A percentile compares a stretch with the other conserved stretches of the same genome.
Conservation (phyloP, 1,284 basidiomycete species). For the Moesziomyces aphidis region DNA sequence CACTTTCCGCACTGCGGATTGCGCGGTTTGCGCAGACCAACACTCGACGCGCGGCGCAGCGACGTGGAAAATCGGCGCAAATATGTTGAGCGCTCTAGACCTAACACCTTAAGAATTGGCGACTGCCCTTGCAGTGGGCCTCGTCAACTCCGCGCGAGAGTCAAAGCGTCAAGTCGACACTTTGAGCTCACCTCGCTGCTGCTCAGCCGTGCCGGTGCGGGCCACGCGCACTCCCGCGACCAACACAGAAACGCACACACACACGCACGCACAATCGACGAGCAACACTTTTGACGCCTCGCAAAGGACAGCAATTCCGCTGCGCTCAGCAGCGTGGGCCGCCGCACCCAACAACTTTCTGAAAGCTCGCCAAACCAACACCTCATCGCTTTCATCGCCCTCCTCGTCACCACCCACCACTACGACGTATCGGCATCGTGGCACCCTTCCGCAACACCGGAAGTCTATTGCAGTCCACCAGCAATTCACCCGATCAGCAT, state of each 20-base stretch:
- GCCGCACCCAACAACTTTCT: neutral
- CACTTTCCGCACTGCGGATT: neutral
- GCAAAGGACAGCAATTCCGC: neutral
- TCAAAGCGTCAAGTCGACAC: neutral
- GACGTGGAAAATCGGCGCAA: too few relatives aligned
- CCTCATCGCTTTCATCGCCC: neutral
- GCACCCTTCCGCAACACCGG: too few relatives aligned
- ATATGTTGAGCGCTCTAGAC: too few relatives aligned
- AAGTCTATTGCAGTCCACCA: neutral
- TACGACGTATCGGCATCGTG: neutral
- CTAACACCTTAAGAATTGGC: too few relatives aligned
- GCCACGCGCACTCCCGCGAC: slow-evolving; percentile 5
- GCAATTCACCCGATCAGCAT: neutral
- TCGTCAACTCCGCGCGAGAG: neutral
- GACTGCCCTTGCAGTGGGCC: neutral
- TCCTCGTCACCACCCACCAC: neutral
- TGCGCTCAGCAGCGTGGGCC: neutral
- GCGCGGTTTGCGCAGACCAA: neutral
- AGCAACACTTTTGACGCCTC: neutral
- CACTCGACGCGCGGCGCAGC: neutral
- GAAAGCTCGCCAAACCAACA: neutral
- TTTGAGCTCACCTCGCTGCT: neutral
- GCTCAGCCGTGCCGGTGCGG: slow-evolving; percentile 1
- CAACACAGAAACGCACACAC: slow-evolving; percentile 9
- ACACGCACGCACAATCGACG: slow-evolving; percentile 1